These are phyloP conservation scores for Nicotiana rustica DNA, from an alignment of 305 asterid species.

Conservation along the genomic window DNA sequence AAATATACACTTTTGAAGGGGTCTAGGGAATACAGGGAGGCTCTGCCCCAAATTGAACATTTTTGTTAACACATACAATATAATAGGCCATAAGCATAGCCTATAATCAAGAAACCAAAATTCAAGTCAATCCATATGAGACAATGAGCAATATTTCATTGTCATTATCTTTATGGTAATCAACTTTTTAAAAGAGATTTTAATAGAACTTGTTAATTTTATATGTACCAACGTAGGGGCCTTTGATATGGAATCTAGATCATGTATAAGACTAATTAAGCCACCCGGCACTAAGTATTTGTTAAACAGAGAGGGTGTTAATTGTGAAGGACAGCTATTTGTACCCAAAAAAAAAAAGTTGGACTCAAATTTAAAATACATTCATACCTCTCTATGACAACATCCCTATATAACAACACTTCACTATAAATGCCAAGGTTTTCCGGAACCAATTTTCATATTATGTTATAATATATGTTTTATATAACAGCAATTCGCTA, in stretches of 20 bases:
- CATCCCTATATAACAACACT: no score
- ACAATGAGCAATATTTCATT: neutral
- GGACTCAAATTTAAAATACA: neutral
- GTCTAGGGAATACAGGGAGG: neutral
- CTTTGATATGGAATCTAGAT: neutral
- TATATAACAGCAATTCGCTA: no score
- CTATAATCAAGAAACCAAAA: neutral
- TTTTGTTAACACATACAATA: neutral
- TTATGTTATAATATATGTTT: no score
- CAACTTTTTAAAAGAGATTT: neutral
- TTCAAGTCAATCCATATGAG: neutral
- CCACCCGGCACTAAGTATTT: neutral
- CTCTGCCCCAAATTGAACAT: neutral
- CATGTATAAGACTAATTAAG: neutral
- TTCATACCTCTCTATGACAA: no score
- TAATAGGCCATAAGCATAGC: neutral
- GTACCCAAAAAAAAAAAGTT: neutral
- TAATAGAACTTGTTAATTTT: neutral
- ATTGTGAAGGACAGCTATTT: no score
- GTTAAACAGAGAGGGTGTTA: neutral
- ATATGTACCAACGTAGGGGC: neutral
- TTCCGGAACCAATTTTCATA: no score
- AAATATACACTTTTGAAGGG: neutral
- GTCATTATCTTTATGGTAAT: neutral
- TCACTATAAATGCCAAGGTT: no score